Base-by-base conservation (phyloP, 2,329 filamentous ascomycete species). In the Pyricularia grisea region DNA sequence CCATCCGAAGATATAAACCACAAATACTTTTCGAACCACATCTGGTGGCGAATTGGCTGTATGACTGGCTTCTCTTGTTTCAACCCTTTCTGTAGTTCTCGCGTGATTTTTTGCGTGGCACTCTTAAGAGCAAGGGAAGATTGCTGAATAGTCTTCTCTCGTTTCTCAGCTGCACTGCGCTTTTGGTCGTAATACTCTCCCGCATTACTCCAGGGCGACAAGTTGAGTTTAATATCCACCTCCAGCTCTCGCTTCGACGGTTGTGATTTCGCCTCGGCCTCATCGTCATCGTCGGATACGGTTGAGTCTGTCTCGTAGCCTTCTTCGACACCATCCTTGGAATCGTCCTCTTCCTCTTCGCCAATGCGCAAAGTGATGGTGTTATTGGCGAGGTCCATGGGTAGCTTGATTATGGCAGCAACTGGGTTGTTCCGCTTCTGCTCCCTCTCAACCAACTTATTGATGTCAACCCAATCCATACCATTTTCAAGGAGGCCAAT, bases 401-500 rank as follows among this genome's bases (percentile, higher is more conserved):
- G 94, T 23, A 97, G 81, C 76, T 91, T 92, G 75, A 99, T 97
- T 64, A 93, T 89, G 70, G 90, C 86, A 1, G 95, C 95, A 9
- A 99, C 93, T 0, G 92, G 88, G 72, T 99, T 99, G 31, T 88
- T 84, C 66, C 89, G 85, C 71, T 84, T 88, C 77, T 96, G 92
- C 77, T 98, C 94, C 72, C 93, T 87, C 76, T 97, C 93, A 68
- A 99, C 92, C 71, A 99, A 81, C 70, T 90, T 91, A 11, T 87
- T 92, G 74, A 98, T 94, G 72, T 97, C 92, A 12, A 93, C 88
- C 95, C 95, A 99, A 74, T 99, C 95, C 93, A 98, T 98, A 12
- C 94, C 94, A 75, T 97, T 93, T 5, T 88, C 88, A 70, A 99
- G 88, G n/a, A 98, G 82, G 0, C 92, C 92, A 77, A 97, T 98